A percentile compares a stretch with the other conserved stretches of the same genome.
phyloP scores from a whole-genome alignment of 129 eudicot genomes.

The Ambrosia trifida region DNA sequence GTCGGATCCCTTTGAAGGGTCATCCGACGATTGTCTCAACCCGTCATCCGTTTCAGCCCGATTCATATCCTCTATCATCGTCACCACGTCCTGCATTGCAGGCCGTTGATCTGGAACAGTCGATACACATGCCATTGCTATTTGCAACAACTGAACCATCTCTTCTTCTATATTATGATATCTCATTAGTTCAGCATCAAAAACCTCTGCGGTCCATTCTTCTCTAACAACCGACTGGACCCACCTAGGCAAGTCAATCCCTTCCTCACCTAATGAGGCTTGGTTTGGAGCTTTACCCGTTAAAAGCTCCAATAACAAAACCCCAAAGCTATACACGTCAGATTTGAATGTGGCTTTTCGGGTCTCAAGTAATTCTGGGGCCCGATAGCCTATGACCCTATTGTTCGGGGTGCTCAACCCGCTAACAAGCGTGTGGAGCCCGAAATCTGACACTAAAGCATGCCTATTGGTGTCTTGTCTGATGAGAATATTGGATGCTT shows the following conservation, averaged over 20 bases:
- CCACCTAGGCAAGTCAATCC: slow-evolving; percentile 93
- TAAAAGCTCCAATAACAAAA: slow-evolving; percentile 66
- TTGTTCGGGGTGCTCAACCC: slow-evolving; percentile 50
- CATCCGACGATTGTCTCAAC: slow-evolving; percentile 76
- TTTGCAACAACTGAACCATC: slow-evolving; percentile 88
- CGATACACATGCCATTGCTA: slow-evolving; percentile 87
- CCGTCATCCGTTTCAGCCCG: slow-evolving; percentile 76
- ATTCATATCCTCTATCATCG: slow-evolving; percentile 79
- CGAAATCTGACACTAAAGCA: slow-evolving; percentile 70
- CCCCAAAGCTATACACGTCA: slow-evolving; percentile 95
- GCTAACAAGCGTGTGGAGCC: slow-evolving; percentile 63
- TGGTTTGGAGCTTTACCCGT: slow-evolving; percentile 94
- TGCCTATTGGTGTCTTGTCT: slow-evolving; percentile 47
- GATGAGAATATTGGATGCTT: slow-evolving; percentile 84
- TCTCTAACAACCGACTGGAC: slow-evolving; percentile 86
- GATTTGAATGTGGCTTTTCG: slow-evolving; percentile 71
- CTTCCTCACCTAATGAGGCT: slow-evolving; percentile 88
- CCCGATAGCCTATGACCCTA: slow-evolving; percentile 79
- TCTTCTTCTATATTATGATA: slow-evolving; percentile 82
- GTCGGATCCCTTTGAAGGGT: slow-evolving; percentile 78
- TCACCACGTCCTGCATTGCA: slow-evolving; percentile 71
- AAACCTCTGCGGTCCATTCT: slow-evolving; percentile 96
- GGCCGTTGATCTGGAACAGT: slow-evolving; percentile 84
- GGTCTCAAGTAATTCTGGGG: slow-evolving; percentile 77
- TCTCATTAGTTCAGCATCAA: slow-evolving; percentile 79